Evolutionary conservation across 2,329 filamentous ascomycete species (phyloP).

Genomic region (Phoma sp.): DNA sequence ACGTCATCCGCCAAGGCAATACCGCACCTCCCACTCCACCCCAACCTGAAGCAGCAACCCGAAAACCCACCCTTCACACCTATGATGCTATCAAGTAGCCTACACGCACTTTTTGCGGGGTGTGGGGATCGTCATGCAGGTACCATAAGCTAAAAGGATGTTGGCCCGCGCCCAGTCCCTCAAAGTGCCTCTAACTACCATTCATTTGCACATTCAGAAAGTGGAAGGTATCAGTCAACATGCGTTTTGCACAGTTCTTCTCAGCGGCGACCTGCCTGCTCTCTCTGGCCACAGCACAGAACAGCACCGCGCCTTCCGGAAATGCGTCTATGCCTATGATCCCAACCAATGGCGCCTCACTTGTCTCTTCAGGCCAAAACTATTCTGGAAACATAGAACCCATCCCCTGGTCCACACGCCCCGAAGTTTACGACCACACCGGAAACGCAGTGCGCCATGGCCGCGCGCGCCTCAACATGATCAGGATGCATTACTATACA

Average conservation of each 20-base stretch:
- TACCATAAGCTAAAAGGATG: neutral
- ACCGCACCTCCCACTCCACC: neutral
- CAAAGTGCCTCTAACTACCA: neutral
- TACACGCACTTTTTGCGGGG: neutral
- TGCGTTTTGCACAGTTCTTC: neutral
- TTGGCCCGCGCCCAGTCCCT: neutral
- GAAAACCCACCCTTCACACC: neutral
- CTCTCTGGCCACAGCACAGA: neutral
- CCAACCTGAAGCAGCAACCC: conserved; percentile 6
- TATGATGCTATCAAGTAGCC: conserved; percentile 3
- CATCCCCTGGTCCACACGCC: conserved; percentile 13
- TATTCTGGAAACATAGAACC: conserved; percentile 17
- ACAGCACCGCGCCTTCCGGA: conserved; percentile 1
- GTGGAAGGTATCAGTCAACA: neutral
- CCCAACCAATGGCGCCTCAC: conserved; percentile 10
- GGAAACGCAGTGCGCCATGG: conserved; percentile 17
- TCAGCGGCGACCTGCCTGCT: neutral
- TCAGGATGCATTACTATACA: conserved; percentile 19
- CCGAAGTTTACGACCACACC: conserved; percentile 19
- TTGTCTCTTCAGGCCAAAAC: conserved; percentile 10
- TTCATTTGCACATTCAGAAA: neutral
- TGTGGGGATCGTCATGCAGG: conserved; percentile 3
- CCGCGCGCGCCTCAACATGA: conserved; percentile 16
- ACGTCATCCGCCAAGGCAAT: conserved; percentile 7
- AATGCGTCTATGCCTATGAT: conserved; percentile 10